These are phyloP conservation scores for Pulveroboletus sp. DNA, from an alignment of 768 basidiomycete genomes.

Conservation along the genomic window DNA sequence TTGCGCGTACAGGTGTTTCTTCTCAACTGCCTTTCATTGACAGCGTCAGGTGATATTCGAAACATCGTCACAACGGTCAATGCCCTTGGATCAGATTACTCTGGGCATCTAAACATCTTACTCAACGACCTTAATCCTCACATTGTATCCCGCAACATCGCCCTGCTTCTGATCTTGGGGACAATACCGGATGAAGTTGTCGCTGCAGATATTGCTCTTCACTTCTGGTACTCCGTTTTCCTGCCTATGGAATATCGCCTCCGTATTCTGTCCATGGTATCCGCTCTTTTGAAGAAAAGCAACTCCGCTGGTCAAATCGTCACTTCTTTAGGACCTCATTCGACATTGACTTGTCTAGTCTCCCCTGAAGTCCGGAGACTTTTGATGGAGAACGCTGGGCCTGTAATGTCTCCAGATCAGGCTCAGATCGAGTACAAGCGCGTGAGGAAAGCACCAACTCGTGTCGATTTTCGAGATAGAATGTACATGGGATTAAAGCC, in stretches of 20 bases:
- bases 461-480: conserved; percentile 42
- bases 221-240: conserved; percentile 48
- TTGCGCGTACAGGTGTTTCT: not conserved
- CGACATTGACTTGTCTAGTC: conserved; percentile 17
- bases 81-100: conserved; percentile 38
- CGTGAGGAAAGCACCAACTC: conserved; percentile 34
- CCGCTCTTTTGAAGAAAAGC: conserved; percentile 13
- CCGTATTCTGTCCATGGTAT: conserved; percentile 17
- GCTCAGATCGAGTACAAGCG: conserved; percentile 33
- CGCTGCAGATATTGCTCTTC: conserved; percentile 44
- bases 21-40: not conserved
- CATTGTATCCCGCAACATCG: conserved; percentile 39
- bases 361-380: conserved; percentile 6
- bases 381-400: conserved; percentile 13
- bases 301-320: conserved; percentile 1
- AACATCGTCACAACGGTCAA: conserved; percentile 44
- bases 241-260: conserved; percentile 35
- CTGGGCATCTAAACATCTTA: conserved; percentile 37
- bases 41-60: conserved; percentile 53
- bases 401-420: conserved; percentile 16
- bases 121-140: conserved; percentile 39
- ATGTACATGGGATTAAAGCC: conserved; percentile 39
- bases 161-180: conserved; percentile 42
- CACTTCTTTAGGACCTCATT: conserved; percentile 10
- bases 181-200: conserved; percentile 27